Conservation (phyloP, 2,329 filamentous ascomycete species). For the Thelonectria blattea region DNA sequence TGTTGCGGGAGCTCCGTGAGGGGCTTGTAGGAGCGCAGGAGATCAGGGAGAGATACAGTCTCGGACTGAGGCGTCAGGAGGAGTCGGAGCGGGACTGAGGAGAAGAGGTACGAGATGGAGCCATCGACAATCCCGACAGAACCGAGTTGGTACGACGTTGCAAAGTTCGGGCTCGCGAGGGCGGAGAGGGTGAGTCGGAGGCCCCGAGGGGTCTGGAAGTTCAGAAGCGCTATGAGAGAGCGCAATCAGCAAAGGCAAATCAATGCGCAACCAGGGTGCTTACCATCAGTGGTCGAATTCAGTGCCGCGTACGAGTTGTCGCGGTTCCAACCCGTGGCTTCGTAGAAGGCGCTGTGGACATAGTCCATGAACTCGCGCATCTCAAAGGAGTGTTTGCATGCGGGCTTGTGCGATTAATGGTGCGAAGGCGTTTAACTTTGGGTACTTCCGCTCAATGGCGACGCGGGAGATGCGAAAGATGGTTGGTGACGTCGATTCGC, state of each 20-base stretch:
- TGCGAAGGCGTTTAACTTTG: background rate
- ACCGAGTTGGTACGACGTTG: slow-evolving; percentile 90
- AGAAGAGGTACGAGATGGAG: slow-evolving; percentile 96
- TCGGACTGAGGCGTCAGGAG: slow-evolving; percentile 72
- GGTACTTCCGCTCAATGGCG: too few species aligned
- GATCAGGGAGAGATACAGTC: slow-evolving; percentile 74
- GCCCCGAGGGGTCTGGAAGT: slow-evolving; percentile 85
- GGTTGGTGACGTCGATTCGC: too few species aligned
- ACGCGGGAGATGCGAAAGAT: too few species aligned
- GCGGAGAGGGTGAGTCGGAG: slow-evolving; percentile 88
- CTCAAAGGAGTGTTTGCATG: slow-evolving; percentile 42
- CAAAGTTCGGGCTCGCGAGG: slow-evolving; percentile 89
- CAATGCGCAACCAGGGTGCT: slow-evolving; percentile 24
- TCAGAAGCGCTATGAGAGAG: slow-evolving; percentile 70
- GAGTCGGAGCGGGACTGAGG: slow-evolving; percentile 76
- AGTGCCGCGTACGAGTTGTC: slow-evolving; percentile 92
- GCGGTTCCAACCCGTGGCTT: slow-evolving; percentile 84
- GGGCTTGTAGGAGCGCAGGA: slow-evolving; percentile 84
- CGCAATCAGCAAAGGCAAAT: slow-evolving; percentile 29
- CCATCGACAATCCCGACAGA: slow-evolving; percentile 92
- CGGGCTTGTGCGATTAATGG: background rate
- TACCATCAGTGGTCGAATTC: slow-evolving; percentile 83
- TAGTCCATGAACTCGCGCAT: slow-evolving; percentile 99
- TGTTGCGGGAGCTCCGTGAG: slow-evolving; percentile 64
- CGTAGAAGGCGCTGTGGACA: slow-evolving; percentile 88